Evolutionary conservation across 306 rosid species (phyloP), one percentile per base, ranked within the genome.

Genomic region (Sicyos baderoa): DNA sequence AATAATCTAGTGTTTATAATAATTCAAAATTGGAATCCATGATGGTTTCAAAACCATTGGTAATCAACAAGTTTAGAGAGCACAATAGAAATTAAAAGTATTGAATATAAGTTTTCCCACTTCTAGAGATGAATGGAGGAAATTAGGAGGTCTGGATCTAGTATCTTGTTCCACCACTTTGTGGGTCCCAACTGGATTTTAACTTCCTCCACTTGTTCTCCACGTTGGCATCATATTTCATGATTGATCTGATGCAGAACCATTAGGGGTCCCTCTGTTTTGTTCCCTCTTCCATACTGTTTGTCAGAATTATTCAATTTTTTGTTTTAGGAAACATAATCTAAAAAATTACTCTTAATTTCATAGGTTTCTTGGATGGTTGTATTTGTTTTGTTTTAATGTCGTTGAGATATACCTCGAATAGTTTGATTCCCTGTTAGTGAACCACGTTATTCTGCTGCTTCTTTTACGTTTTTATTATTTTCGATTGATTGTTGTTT

Each of bases 161-260:
- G 35, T 13, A 65, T 65, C 57, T 50, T 18, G n/a, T 68, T 14
- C 81, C 73, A 59, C 76, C 79, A 42, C 73, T 45, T 61, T 6
- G 79, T 83, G 82, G 82, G 85, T 58, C 87, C 70, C 18, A 3
- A 5, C 3, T 45, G 3, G 37, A 65, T 44, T 65, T 65, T 65
- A 65, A 65, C 70, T 21, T 65, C 54, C 37, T 21, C 70, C 54
- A 44, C 70, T 45, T 65, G 66, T 59, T 59, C 66, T 23, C 66
- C 66, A 59, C 70, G 47, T 65, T 65, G 50, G 13, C 54, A 65
- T 65, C 70, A 65, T 44, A 65, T 65, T 35, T 45, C 19, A 44
- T 65, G 54, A 65, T 65, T 19, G 70, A 45, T 64, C 54, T 65
- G 19, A 44, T 44, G 52, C 37, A 63, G 29, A 63, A n/a, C 27